These are phyloP conservation scores for Leavenworthia alabamica DNA, from an alignment of 345 rosid genomes.

Conservation along the genomic window DNA sequence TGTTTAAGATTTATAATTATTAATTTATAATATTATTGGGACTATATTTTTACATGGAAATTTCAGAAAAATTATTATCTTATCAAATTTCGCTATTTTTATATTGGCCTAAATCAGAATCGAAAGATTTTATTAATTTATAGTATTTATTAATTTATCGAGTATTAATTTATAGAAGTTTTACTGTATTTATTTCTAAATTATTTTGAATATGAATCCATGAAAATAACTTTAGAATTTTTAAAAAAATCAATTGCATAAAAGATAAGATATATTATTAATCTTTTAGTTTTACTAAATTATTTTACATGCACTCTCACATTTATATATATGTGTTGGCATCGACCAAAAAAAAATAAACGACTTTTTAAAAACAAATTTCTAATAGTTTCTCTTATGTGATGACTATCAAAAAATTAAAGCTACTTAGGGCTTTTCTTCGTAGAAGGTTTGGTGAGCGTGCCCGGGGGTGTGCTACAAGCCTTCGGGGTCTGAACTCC, in stretches of 20 bases:
- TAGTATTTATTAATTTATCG: no score
- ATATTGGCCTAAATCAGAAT: no score
- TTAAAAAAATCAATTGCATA: neutral
- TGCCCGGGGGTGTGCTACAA: constrained; percentile 8
- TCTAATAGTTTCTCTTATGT: neutral
- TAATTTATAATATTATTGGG: no score
- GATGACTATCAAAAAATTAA: neutral
- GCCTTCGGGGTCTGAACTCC: constrained; percentile 31
- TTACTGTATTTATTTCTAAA: no score
- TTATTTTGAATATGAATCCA: neutral
- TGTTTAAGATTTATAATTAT: no score
- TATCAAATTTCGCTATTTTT: no score
- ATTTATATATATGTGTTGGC: neutral
- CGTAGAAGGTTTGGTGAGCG: neutral
- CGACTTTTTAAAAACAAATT: neutral
- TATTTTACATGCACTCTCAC: neutral
- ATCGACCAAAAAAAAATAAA: neutral
- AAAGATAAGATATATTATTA: neutral
- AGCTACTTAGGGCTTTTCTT: neutral
- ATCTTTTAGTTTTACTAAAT: neutral
- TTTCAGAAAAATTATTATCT: no score
- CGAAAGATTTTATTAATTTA: no score
- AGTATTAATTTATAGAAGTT: no score
- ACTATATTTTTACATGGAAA: no score
- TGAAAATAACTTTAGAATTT: neutral